Conservation (phyloP, 2,329 filamentous ascomycete species). For the Paracoccidioides brasiliensis region DNA sequence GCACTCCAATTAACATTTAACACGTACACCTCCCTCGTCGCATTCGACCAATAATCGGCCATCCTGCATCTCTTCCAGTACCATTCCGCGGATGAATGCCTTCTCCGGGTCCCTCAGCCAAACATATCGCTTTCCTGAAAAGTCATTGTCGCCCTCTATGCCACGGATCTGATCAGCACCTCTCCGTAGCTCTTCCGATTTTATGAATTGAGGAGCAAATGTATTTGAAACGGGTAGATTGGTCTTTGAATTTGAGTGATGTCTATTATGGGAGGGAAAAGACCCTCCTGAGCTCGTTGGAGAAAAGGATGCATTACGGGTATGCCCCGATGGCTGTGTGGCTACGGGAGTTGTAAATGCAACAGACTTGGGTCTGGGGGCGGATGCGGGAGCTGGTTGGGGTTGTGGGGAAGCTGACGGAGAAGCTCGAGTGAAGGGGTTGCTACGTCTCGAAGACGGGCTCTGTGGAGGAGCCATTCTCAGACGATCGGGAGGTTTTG, state of each 20-base stretch:
- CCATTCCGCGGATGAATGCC: constrained; percentile 86
- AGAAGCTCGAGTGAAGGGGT: constrained; percentile 60
- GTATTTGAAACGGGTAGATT: constrained; percentile 50
- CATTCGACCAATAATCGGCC: constrained; percentile 73
- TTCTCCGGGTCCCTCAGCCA: constrained; percentile 81
- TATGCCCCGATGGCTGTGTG: constrained; percentile 41
- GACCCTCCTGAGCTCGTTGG: constrained; percentile 38
- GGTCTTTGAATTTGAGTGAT: constrained; percentile 51
- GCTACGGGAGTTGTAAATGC: constrained; percentile 50
- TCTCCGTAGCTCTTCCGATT: constrained; percentile 60
- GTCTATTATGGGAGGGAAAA: constrained; percentile 27
- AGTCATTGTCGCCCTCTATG: constrained; percentile 96
- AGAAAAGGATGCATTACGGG: constrained; percentile 56
- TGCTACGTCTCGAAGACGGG: constrained; percentile 62
- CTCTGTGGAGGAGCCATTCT: constrained; percentile 44
- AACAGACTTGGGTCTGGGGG: constrained; percentile 59
- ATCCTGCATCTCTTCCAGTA: constrained; percentile 64
- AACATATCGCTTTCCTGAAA: constrained; percentile 95
- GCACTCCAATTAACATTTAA: neutral
- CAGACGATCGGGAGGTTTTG: constrained; percentile 7
- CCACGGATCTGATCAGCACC: constrained; percentile 46
- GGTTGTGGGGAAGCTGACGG: constrained; percentile 51
- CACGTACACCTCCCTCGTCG: constrained; percentile 72
- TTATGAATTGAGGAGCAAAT: constrained; percentile 94
- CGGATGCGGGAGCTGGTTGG: constrained; percentile 16